A percentile compares a stretch with the other conserved stretches of the same genome.
These are phyloP conservation scores for Plicaturopsis crispa DNA, from an alignment of 768 basidiomycete genomes.

Conservation along the genomic window DNA sequence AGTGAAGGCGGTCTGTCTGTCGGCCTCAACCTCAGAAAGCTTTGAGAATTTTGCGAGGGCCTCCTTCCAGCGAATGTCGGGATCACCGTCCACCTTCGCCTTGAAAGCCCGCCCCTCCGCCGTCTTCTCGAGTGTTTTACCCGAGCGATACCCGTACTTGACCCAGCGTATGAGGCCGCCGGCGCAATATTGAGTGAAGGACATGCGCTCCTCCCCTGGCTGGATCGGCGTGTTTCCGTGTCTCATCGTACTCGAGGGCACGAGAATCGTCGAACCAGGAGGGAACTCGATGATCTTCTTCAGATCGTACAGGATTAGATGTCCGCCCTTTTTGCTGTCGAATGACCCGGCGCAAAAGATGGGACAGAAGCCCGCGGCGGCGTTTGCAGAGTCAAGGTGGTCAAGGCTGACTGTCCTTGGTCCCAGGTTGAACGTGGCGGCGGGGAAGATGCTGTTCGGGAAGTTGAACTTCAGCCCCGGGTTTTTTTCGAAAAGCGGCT, in stretches of 20 bases:
- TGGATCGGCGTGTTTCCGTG: constrained; percentile 16
- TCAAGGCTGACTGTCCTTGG: background rate
- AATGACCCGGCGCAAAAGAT: background rate
- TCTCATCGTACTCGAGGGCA: constrained; percentile 14
- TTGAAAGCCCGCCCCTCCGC: no score
- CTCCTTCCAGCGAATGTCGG: no score
- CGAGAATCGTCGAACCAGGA: constrained; percentile 10
- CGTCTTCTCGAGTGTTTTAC: background rate
- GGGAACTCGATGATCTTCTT: background rate
- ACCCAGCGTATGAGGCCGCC: constrained; percentile 19
- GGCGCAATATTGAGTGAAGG: constrained; percentile 19
- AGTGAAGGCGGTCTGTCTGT: no score
- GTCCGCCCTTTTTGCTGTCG: background rate
- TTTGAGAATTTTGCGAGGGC: no score
- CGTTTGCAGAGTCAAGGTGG: constrained; percentile 19
- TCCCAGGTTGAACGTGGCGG: constrained; percentile 15
- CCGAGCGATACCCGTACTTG: constrained; percentile 12
- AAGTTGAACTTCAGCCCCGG: constrained; percentile 14
- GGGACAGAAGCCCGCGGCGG: constrained; percentile 10
- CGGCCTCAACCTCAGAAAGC: no score
- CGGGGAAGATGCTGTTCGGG: constrained; percentile 11
- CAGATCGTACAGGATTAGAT: background rate
- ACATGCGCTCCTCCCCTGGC: constrained; percentile 10
- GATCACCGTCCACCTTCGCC: no score
- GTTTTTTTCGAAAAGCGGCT: constrained; percentile 4